These are phyloP conservation scores for Cladosporium sp. DNA, from an alignment of 2,329 filamentous ascomycete genomes.

Conservation along the genomic window DNA sequence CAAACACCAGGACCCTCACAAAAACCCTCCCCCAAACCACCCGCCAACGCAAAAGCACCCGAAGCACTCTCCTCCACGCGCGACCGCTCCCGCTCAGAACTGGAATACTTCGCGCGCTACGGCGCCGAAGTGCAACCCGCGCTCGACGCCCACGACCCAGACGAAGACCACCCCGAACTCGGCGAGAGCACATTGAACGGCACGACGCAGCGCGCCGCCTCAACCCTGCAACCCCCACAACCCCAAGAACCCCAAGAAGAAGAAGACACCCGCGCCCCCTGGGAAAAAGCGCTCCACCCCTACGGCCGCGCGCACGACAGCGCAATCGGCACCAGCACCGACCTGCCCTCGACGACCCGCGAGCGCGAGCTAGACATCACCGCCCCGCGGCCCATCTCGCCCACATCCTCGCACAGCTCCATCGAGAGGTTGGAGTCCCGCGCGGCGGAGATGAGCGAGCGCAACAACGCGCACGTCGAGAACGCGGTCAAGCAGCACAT, in stretches of 20 bases:
- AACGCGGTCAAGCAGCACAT: conserved; percentile 76
- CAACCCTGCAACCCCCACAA: not conserved
- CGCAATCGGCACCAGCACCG: conserved; percentile 47
- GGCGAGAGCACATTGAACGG: conserved; percentile 53
- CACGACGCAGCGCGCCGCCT: conserved; percentile 5
- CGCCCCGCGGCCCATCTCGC: conserved; percentile 49
- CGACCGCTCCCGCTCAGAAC: conserved; percentile 46
- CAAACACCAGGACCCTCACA: conserved; percentile 62
- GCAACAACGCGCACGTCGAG: conserved; percentile 54
- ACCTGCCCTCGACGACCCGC: conserved; percentile 40
- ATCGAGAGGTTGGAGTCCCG: conserved; percentile 55
- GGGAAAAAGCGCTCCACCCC: conserved; percentile 14
- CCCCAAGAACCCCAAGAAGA: not conserved
- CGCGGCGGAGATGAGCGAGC: conserved; percentile 27
- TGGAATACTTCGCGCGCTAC: conserved; percentile 74
- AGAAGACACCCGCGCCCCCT: conserved; percentile 7
- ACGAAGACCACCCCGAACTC: conserved; percentile 54
- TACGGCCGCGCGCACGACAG: conserved; percentile 27
- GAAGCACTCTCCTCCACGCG: conserved; percentile 12
- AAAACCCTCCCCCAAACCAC: conserved; percentile 60
- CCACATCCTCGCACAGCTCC: conserved; percentile 34
- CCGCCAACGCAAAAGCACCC: conserved; percentile 18
- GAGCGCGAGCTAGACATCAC: conserved; percentile 43
- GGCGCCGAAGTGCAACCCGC: conserved; percentile 71
- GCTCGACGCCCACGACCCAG: conserved; percentile 77